phyloP scores from a whole-genome alignment of 176 grass and related monocot species.

The Elaeis guineensis region DNA sequence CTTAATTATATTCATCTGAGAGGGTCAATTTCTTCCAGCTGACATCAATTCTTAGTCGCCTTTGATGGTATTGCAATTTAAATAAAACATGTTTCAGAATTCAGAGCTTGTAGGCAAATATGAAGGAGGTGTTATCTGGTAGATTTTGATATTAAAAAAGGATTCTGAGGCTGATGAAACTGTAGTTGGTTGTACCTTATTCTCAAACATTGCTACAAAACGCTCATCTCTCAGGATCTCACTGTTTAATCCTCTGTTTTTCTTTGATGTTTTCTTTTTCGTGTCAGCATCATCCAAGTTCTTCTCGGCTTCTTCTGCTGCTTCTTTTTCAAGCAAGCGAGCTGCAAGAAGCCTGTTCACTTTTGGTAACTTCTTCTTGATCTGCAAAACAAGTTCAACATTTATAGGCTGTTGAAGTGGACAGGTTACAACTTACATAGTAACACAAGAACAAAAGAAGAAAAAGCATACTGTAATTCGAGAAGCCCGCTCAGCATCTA shows the following conservation, averaged over 20 bases:
- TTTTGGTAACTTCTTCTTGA: constrained; percentile 58
- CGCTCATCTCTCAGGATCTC: constrained; percentile 44
- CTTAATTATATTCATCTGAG: too few relatives aligned
- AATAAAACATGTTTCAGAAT: too few relatives aligned
- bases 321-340: constrained; percentile 33
- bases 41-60: too few relatives aligned
- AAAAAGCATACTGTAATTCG: constrained; percentile 56
- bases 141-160: too few relatives aligned
- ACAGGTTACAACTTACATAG: background rate
- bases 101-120: too few relatives aligned
- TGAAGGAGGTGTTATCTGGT: too few relatives aligned
- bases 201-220: constrained; percentile 54
- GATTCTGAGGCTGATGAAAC: too few relatives aligned
- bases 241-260: constrained; percentile 30
- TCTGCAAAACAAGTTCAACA: constrained; percentile 25
- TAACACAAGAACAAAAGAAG: constrained; percentile 7
- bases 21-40: too few relatives aligned
- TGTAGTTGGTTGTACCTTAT: constrained; percentile 33
- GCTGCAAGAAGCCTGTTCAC: constrained; percentile 62
- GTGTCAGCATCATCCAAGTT: constrained; percentile 34
- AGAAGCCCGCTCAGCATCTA: constrained; percentile 47
- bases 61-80: too few relatives aligned
- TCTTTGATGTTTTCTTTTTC: constrained; percentile 47
- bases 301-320: constrained; percentile 34
- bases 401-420: background rate